Conservation (phyloP, 176 grass and related monocot species). For the Oryza australiensis region DNA sequence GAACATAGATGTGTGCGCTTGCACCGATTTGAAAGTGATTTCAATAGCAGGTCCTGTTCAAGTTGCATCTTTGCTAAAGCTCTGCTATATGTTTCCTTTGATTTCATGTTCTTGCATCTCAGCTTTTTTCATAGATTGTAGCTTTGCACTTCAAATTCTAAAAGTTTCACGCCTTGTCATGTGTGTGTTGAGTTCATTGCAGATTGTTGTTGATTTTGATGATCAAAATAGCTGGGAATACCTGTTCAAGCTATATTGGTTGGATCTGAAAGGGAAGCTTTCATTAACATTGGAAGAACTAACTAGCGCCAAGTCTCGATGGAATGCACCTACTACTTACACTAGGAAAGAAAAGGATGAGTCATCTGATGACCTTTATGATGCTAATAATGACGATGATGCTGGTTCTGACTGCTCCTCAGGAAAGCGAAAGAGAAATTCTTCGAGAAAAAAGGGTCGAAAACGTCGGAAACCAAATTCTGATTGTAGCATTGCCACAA, state of each 20-base stretch:
- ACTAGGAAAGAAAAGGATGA: conserved; percentile 67
- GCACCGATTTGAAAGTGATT: not conserved
- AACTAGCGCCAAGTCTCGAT: conserved; percentile 68
- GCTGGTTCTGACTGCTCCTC: conserved; percentile 77
- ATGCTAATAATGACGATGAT: conserved; percentile 71
- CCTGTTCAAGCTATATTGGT: conserved; percentile 96
- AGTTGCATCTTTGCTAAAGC: not conserved
- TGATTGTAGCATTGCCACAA: conserved; percentile 31
- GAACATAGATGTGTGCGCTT: not conserved
- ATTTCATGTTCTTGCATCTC: conserved; percentile 10
- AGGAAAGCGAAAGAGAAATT: conserved; percentile 48
- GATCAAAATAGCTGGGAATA: conserved; percentile 93
- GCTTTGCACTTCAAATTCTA: not conserved
- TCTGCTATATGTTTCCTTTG: not conserved
- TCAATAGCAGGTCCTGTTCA: too few species aligned
- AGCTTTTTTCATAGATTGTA: conserved; percentile 14
- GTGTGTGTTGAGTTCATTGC: conserved; percentile 22
- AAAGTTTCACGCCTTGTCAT: conserved; percentile 12
- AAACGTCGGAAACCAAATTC: conserved; percentile 45
- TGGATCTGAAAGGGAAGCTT: conserved; percentile 78
- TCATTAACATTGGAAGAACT: conserved; percentile 90
- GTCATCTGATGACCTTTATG: conserved; percentile 86
- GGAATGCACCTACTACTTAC: conserved; percentile 57
- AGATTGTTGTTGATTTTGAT: conserved; percentile 95
- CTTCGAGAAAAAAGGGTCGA: conserved; percentile 59